Base-by-base conservation (phyloP, 2,329 filamentous ascomycete species). In the Microdochium paspali region DNA sequence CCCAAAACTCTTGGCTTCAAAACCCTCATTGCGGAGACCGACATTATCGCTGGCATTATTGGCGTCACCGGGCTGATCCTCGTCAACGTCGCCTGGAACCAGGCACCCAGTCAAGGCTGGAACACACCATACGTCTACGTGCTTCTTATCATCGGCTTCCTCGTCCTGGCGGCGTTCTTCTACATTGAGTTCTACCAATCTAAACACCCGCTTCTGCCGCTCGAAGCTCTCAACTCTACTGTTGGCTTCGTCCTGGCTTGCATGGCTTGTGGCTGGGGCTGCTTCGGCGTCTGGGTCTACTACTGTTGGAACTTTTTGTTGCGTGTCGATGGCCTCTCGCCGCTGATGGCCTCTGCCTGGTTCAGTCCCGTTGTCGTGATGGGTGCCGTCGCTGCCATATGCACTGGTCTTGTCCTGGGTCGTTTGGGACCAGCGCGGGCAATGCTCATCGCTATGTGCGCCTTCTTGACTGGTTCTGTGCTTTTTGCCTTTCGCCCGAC, bases 41-140 rank as follows among this genome's bases (percentile, higher is more conserved):
- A 64, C 42, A 28, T 58, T 6, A 44, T 53, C 4, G 61, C 60
- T n/a, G 53, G 53, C 2, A 13, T 53, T 2, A 43, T 52, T 2
- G 77, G 77, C 2, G 66, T 80, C 23, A 63, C 66, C 0, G 72
- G 67, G 1, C 62, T 82, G 30, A 64, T 80, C 1, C 61, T 82
- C 3, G 63, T 80, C 58, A 81, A 80, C 56, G 71, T 81, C 47
- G 73, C 77, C 2, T 80, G 76, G 75, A 81, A 81, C 53, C 76
- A 81, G 56, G 77, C 73, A 1, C 70, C 73, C 0, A 63, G 74
- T 1, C 72, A 70, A 6, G 72, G 74, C 2, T 81, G 77, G 77
- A 45, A 58, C 4, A 59, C 65, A 23, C 63, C 73, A 1, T 77
- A 79, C 52, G 67, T 76, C 28, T 74, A 73, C 53, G 58, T 70